phyloP scores from a whole-genome alignment of 768 basidiomycete genomes.

The Cystofilobasidium macerans region DNA sequence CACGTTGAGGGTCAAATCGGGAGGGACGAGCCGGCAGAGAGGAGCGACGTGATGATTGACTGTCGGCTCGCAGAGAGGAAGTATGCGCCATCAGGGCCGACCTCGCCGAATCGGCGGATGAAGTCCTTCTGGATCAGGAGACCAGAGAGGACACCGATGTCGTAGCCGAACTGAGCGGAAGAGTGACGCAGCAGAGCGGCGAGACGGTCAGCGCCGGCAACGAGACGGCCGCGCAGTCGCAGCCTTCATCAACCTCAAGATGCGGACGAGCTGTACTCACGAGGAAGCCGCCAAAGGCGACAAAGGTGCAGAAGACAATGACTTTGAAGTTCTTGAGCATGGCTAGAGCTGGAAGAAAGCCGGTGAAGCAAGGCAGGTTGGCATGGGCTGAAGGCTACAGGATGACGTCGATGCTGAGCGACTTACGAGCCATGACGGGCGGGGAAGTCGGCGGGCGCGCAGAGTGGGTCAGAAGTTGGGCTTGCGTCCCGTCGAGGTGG shows the following conservation, averaged over 20 bases:
- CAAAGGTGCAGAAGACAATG: constrained; percentile 7
- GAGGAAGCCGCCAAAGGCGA: neutral
- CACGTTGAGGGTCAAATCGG: neutral
- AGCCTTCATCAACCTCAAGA: neutral
- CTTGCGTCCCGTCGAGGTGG: no score
- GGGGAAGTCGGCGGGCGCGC: no score
- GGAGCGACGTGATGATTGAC: constrained; percentile 64
- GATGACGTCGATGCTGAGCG: no score
- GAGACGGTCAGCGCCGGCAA: no score
- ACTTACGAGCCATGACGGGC: no score
- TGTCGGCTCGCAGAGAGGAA: constrained; percentile 54
- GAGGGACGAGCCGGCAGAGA: neutral
- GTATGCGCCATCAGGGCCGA: constrained; percentile 43
- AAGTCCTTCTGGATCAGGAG: constrained; percentile 73
- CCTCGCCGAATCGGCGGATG: constrained; percentile 54
- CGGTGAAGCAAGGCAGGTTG: neutral
- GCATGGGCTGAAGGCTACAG: no score
- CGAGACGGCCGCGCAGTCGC: no score
- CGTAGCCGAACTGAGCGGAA: neutral
- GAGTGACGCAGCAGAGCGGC: no score
- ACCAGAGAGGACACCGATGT: constrained; percentile 38
- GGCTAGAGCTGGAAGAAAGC: neutral
- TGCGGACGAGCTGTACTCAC: neutral
- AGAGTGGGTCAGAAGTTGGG: no score
- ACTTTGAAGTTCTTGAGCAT: neutral